These are phyloP conservation scores for Fusarium camptoceras DNA, from an alignment of 2,329 filamentous ascomycete species.

Conservation along the genomic window DNA sequence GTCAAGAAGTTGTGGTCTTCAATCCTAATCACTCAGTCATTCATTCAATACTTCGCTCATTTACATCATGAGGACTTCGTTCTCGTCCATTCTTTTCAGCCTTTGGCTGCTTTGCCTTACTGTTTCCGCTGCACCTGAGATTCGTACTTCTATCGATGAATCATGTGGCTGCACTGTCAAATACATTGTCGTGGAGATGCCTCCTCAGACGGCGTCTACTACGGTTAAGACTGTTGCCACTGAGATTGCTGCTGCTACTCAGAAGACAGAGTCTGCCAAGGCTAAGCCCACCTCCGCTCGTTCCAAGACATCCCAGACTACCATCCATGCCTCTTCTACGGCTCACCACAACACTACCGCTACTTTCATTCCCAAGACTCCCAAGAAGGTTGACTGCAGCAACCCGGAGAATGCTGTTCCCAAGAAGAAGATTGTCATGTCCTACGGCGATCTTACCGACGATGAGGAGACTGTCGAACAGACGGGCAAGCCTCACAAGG, in stretches of 20 bases:
- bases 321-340: not conserved
- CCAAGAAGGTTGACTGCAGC: not conserved
- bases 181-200: conserved; percentile 24
- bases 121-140: not conserved
- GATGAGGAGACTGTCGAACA: not conserved
- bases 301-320: conserved; percentile 7
- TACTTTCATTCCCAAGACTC: conserved; percentile 16
- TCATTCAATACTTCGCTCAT: not conserved
- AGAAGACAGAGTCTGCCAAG: not conserved
- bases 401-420: conserved; percentile 15
- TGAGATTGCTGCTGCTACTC: not conserved
- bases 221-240: not conserved
- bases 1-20: not conserved
- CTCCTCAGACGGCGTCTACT: not conserved
- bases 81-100: conserved; percentile 30
- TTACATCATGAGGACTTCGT: conserved; percentile 19
- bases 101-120: conserved; percentile 7
- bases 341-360: conserved; percentile 10
- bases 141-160: not conserved
- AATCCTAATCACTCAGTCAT: conserved; percentile 1
- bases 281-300: not conserved
- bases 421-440: conserved; percentile 18
- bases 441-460: not conserved
- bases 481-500: accelerated
- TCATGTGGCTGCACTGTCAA: conserved; percentile 24